Conservation (phyloP, 1,284 basidiomycete species). For the Bondarzewia mesenterica region DNA sequence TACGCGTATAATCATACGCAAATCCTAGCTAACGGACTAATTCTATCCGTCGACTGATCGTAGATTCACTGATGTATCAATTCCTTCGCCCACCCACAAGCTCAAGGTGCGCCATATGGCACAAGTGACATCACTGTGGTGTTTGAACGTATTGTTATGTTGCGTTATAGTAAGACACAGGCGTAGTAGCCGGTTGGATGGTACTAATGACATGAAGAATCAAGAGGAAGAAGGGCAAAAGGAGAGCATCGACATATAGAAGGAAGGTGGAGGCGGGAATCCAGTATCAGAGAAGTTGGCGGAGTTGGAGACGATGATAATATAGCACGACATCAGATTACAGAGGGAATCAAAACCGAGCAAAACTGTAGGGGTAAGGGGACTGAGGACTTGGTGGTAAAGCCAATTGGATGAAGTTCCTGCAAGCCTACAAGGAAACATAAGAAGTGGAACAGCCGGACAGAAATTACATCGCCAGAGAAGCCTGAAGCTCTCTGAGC, state of each 20-base stretch:
- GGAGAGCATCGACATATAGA: neutral
- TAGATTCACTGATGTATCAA: too few species aligned
- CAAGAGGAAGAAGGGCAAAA: neutral
- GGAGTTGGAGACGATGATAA: neutral
- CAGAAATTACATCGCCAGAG: conserved; percentile 71
- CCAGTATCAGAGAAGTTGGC: neutral
- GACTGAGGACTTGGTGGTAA: too few species aligned
- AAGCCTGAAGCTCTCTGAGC: conserved; percentile 87
- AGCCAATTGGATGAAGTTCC: too few species aligned
- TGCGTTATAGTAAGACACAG: neutral
- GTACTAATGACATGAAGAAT: neutral
- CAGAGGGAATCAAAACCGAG: neutral
- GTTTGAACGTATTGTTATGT: neutral
- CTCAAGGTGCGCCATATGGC: too few species aligned
- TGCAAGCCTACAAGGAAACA: too few species aligned
- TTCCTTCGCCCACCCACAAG: too few species aligned
- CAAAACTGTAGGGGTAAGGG: conserved; percentile 2
- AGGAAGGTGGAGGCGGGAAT: neutral
- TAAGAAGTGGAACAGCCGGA: neutral
- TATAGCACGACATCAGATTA: neutral
- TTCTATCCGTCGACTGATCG: too few species aligned
- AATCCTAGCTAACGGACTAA: too few species aligned
- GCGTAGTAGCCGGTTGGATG: neutral
- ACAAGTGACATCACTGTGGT: too few species aligned
- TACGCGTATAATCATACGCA: neutral